Percentiles rank a stretch among this genome's conserved stretches.
These are phyloP conservation scores for Acorus calamus DNA, from an alignment of 106 monocot genomes.

Conservation along the genomic window DNA sequence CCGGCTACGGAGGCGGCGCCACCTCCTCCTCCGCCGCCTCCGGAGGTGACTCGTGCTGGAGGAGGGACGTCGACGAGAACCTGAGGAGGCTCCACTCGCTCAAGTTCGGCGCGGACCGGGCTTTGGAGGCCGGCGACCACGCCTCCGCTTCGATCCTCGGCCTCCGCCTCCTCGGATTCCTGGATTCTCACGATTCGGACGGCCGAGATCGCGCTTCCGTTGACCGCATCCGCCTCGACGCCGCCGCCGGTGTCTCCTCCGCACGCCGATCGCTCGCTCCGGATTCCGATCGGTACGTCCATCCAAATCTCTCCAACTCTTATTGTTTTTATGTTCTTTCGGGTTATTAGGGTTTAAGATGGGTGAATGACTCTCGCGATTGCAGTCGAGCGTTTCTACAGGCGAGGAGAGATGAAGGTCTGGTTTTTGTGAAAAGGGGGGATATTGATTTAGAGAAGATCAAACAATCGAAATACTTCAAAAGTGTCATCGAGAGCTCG, in stretches of 20 bases:
- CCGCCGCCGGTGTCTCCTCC: constrained; percentile 34
- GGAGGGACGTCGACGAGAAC: constrained; percentile 45
- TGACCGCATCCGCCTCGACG: constrained; percentile 42
- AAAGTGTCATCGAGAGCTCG: constrained; percentile 28
- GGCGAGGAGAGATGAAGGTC: constrained; percentile 48
- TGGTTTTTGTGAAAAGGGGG: constrained; percentile 55
- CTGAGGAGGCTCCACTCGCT: constrained; percentile 58
- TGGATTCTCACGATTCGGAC: constrained; percentile 41
- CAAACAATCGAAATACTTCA: constrained; percentile 55
- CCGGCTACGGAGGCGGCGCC: too few relatives aligned
- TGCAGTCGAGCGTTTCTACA: constrained; percentile 76
- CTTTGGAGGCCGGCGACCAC: constrained; percentile 44
- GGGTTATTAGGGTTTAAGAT: too few relatives aligned
- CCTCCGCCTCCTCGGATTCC: constrained; percentile 88
- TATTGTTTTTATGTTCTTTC: too few relatives aligned
- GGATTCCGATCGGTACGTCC: constrained; percentile 62
- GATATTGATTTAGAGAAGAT: constrained; percentile 59
- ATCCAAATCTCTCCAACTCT: neutral
- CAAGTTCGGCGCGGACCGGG: constrained; percentile 45
- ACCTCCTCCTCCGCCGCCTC: too few relatives aligned
- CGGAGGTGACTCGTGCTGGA: constrained; percentile 17
- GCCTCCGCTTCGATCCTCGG: constrained; percentile 46
- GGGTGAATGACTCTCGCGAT: constrained; percentile 1
- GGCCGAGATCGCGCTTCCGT: constrained; percentile 41
- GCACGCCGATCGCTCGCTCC: constrained; percentile 43